Evolutionary conservation across 257 asterid species (phyloP), one percentile per base, ranked within the genome.

Genomic region (Solanum commersonii): DNA sequence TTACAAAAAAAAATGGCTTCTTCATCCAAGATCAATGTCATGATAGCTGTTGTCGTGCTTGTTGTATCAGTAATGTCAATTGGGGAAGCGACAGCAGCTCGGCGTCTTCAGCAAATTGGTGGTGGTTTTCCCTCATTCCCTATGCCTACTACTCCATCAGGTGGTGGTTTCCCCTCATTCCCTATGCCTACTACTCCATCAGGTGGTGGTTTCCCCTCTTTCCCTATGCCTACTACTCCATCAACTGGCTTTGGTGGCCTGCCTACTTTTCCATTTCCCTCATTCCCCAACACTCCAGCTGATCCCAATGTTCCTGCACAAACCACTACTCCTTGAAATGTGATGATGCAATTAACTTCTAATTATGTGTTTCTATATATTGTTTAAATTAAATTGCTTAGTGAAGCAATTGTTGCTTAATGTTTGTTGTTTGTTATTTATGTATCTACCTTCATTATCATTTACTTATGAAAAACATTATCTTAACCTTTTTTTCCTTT

Each of bases 41-140:
- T 63, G 14, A 23, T 65, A 65, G 63, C 87, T 29, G 16, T 87
- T 84, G 1, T 86, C 33, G 10, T 90, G 81, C 72, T 74, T 35
- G 18, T 73, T 33, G 10, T 87, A 2, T 86, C 91, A 27, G 25
- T 56, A 20, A 56, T 56, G 67, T 56, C 25, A 56, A 56, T 40
- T 71, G 89, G 12, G 13, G 27, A 89, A 20, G 87, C 89, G 33
- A 86, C 77, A 70, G 88, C 89, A 4, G 88, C 85, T 35, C 94
- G 92, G 16, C 88, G 84, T 27, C 82, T 85, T 34, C 88, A 90
- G 29, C 89, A 88, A 27, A 38, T 68, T 3, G 56, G 56, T 74
- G 29, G 29, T 27, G 49, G 33, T 25, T 40, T 88, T 38, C 92
- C 93, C 1, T 59, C 52, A 59, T 38, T 38, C 34, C 83, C 83